These are phyloP conservation scores for Oryza officinalis DNA, from an alignment of 176 grass and related monocot species.

Conservation along the genomic window DNA sequence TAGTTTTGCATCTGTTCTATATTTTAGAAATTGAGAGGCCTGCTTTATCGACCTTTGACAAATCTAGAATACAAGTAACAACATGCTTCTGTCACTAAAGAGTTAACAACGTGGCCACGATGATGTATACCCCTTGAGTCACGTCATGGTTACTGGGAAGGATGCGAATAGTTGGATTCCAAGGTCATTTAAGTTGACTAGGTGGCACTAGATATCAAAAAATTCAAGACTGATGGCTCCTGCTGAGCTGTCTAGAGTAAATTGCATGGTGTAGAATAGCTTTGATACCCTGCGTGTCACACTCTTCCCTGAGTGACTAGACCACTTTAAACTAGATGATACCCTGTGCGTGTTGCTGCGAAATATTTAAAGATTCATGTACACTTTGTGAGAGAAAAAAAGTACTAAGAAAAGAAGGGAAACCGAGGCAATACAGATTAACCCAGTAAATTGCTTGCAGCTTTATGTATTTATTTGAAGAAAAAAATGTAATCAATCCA, in stretches of 20 bases:
- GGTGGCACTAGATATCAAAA: neutral
- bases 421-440: too few species aligned
- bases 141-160: neutral
- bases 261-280: too few species aligned
- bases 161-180: neutral
- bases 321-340: too few species aligned
- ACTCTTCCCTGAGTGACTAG: too few species aligned
- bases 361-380: too few species aligned
- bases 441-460: too few species aligned
- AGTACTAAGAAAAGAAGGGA: too few species aligned
- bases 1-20: neutral
- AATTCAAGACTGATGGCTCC: conserved; percentile 7
- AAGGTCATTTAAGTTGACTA: conserved; percentile 11
- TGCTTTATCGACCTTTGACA: neutral
- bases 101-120: neutral
- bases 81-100: neutral
- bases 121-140: neutral
- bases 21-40: neutral
- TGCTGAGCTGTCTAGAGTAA: neutral
- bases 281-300: too few species aligned
- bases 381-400: too few species aligned
- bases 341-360: too few species aligned
- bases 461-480: too few species aligned
- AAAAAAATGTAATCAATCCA: too few species aligned
- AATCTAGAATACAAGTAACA: neutral